Conservation (phyloP, 2,329 filamentous ascomycete genomes). For the Colletotrichum melonis region DNA sequence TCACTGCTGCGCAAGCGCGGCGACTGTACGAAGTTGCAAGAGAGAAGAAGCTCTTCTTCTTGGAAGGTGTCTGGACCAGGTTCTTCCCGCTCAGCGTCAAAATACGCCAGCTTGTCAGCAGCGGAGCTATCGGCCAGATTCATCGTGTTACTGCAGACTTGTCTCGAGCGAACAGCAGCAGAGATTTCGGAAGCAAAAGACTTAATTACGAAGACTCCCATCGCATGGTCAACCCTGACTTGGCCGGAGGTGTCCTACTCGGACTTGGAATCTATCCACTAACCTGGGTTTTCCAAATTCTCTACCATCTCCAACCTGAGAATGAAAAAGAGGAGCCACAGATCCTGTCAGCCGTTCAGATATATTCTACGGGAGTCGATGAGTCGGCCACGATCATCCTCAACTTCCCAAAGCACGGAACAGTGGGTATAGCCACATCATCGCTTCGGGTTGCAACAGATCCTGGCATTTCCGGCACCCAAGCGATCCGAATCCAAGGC, state of each 20-base stretch:
- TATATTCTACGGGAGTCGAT: conserved; percentile 80
- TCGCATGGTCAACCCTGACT: conserved; percentile 83
- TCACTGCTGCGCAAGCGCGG: conserved; percentile 80
- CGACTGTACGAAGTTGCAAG: conserved; percentile 78
- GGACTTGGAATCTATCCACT: conserved; percentile 90
- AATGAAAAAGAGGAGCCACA: conserved; percentile 75
- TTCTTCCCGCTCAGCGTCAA: conserved; percentile 87
- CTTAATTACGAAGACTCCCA: conserved; percentile 69
- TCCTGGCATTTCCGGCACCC: conserved; percentile 66
- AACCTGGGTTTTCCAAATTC: conserved; percentile 89
- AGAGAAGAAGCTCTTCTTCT: conserved; percentile 79
- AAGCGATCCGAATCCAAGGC: conserved; percentile 85
- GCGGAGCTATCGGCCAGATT: conserved; percentile 68
- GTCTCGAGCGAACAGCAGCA: conserved; percentile 68
- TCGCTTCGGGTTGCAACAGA: conserved; percentile 71
- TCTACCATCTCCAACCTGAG: conserved; percentile 82
- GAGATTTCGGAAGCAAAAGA: conserved; percentile 63
- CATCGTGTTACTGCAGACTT: conserved; percentile 69
- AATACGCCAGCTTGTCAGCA: conserved; percentile 71
- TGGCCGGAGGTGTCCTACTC: conserved; percentile 85
- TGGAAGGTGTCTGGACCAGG: conserved; percentile 91
- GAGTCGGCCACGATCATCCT: conserved; percentile 81
- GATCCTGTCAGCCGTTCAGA: conserved; percentile 76
- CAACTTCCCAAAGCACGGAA: conserved; percentile 75
- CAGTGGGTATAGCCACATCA: conserved; percentile 79